phyloP scores from a whole-genome alignment of 2,329 filamentous ascomycete genomes.

The Ascosphaera apis region DNA sequence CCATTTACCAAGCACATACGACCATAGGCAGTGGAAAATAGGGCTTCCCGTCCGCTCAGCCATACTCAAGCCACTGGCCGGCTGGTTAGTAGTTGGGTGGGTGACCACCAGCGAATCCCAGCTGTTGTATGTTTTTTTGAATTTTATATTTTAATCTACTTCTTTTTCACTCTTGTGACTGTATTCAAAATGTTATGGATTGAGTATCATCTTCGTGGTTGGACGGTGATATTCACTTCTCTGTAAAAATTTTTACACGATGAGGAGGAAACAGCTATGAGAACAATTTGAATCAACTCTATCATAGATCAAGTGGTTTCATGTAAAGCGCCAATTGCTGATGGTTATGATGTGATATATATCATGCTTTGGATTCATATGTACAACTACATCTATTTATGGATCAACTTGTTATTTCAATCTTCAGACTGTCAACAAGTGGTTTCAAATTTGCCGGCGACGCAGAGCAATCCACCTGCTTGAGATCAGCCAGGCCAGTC shows the following conservation, averaged over 20 bases:
- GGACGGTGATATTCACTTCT: no score
- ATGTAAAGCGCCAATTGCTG: no score
- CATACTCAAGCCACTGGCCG: constrained; percentile 26
- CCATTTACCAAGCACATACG: constrained; percentile 13
- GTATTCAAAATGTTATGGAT: not conserved
- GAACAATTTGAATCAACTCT: no score
- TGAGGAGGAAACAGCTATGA: no score
- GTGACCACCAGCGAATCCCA: constrained; percentile 26
- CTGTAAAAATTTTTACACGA: no score
- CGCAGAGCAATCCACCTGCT: constrained; percentile 15
- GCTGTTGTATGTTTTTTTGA: constrained; percentile 19
- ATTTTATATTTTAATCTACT: constrained; percentile 2
- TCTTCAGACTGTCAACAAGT: constrained; percentile 9
- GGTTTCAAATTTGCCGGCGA: constrained; percentile 14
- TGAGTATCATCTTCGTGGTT: not conserved
- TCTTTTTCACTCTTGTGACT: constrained; percentile 5
- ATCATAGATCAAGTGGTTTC: no score
- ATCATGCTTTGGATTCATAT: no score
- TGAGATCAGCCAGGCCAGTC: constrained; percentile 11
- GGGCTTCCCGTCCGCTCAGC: constrained; percentile 27
- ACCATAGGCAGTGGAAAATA: constrained; percentile 25
- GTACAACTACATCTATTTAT: no score
- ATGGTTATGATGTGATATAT: no score
- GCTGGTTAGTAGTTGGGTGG: constrained; percentile 24
- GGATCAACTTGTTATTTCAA: no score